Conservation (phyloP, 2,329 filamentous ascomycete species). For the Ophiocordyceps robertsii region DNA sequence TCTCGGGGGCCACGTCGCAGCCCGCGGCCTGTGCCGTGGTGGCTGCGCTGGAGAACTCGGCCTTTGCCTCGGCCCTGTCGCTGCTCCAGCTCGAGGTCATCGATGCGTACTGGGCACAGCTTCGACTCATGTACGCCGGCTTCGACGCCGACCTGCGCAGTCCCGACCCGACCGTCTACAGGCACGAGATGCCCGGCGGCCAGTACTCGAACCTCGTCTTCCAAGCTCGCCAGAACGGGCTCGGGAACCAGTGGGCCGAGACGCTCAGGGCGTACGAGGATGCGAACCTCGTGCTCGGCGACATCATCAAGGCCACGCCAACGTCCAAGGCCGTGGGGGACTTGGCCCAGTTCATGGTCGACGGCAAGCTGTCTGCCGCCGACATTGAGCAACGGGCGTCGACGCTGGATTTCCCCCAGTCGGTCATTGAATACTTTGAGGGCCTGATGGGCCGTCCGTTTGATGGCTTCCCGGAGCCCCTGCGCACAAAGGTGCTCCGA, state of each 20-base stretch:
- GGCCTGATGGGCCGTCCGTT: conserved; percentile 97
- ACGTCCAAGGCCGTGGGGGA: conserved; percentile 99
- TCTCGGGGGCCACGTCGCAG: conserved; percentile 98
- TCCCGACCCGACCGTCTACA: conserved; percentile 92
- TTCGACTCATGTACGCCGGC: conserved; percentile 90
- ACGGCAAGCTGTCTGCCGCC: conserved; percentile 73
- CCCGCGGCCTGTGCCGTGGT: conserved; percentile 92
- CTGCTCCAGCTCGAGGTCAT: conserved; percentile 70
- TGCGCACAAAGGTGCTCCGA: conserved; percentile 77
- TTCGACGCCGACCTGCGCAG: conserved; percentile 92
- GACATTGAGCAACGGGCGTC: conserved; percentile 74
- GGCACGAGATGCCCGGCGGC: conserved; percentile 96
- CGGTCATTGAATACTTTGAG: conserved; percentile 93
- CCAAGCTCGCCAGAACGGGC: conserved; percentile 44
- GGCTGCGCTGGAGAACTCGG: conserved; percentile 78
- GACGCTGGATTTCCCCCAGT: conserved; percentile 93
- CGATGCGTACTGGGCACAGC: conserved; percentile 92
- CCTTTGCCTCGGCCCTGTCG: conserved; percentile 69
- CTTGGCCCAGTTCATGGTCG: conserved; percentile 98
- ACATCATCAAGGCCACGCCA: conserved; percentile 98
- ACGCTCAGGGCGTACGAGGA: conserved; percentile 99
- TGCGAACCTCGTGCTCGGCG: conserved; percentile 88
- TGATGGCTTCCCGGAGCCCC: conserved; percentile 92
- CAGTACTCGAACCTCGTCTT: conserved; percentile 99
- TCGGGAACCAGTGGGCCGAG: conserved; percentile 92